Evolutionary conservation across 2,329 filamentous ascomycete species (phyloP).

Genomic region (Botryotinia globosa): DNA sequence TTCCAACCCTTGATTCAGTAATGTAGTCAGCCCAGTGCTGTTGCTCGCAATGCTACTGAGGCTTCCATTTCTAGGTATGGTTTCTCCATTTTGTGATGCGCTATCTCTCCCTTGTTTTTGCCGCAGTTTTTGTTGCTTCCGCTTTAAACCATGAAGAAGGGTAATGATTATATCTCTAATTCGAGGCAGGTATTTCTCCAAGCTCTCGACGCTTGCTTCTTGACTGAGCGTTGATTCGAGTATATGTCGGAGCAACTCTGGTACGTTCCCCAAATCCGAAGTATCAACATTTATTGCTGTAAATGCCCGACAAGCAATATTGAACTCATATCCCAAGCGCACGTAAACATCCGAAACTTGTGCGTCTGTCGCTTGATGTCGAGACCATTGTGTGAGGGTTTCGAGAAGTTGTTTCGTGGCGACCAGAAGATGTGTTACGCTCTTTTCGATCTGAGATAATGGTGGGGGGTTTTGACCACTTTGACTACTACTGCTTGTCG

Average conservation of each 20-base stretch:
- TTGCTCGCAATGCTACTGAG: conserved; percentile 57
- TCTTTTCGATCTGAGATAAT: conserved; percentile 96
- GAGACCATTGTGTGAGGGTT: conserved; percentile 96
- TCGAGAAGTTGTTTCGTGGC: conserved; percentile 97
- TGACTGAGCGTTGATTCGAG: conserved; percentile 95
- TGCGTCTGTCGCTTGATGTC: conserved; percentile 83
- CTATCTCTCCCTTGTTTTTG: conserved; percentile 58
- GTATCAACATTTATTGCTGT: conserved; percentile 96
- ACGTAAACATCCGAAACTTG: conserved; percentile 99
- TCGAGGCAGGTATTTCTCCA: conserved; percentile 88
- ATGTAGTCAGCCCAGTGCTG: conserved; percentile 55
- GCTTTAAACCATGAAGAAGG: conserved; percentile 89
- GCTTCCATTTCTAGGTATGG: conserved; percentile 48
- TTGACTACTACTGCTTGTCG: conserved; percentile 26
- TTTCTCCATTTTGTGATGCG: conserved; percentile 28
- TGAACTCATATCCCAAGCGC: conserved; percentile 96
- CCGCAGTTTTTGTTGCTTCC: conserved; percentile 87
- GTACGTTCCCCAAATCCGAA: conserved; percentile 88
- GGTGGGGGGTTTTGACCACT: conserved; percentile 33
- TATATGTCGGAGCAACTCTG: conserved; percentile 83
- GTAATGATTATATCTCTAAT: conserved; percentile 99
- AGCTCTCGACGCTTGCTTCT: conserved; percentile 87
- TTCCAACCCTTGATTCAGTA: conserved; percentile 55
- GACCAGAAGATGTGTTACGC: conserved; percentile 93
- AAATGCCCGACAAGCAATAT: conserved; percentile 96